These are phyloP conservation scores for Neobulgaria alba DNA, from an alignment of 2,329 filamentous ascomycete genomes.

Conservation along the genomic window DNA sequence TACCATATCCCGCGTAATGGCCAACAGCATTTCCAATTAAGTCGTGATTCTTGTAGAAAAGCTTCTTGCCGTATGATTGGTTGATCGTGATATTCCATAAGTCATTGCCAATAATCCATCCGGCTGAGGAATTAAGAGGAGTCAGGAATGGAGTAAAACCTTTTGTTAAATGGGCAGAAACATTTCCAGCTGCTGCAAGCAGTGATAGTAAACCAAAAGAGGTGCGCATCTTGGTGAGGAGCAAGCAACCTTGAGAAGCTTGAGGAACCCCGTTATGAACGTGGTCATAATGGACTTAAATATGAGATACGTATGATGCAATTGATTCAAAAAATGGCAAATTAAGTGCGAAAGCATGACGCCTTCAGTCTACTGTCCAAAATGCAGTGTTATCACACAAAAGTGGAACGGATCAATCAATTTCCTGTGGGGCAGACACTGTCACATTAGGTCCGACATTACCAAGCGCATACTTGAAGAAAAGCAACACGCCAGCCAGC, in stretches of 20 bases:
- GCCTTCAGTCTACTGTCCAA: background rate
- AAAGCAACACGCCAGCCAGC: too few species aligned
- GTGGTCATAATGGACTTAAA: background rate
- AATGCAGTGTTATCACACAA: background rate
- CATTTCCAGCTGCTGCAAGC: background rate
- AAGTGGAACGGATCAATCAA: too few species aligned
- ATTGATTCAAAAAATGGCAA: background rate
- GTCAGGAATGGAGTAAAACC: background rate
- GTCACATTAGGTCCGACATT: too few species aligned
- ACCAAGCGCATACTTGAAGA: too few species aligned
- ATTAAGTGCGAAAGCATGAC: background rate
- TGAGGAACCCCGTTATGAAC: background rate
- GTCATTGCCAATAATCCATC: conserved; percentile 15
- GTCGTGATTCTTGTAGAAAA: conserved; percentile 13
- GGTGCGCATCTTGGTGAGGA: background rate
- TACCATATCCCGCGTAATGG: conserved; percentile 11
- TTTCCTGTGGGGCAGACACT: too few species aligned
- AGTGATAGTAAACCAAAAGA: background rate
- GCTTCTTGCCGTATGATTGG: conserved; percentile 9
- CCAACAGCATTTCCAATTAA: conserved; percentile 14
- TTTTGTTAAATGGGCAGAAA: background rate
- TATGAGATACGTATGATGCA: background rate
- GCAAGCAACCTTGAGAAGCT: background rate
- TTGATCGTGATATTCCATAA: conserved; percentile 19
- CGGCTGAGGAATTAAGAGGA: conserved; percentile 2